phyloP scores from a whole-genome alignment of 2,329 filamentous ascomycete species.

The Fusarium azukiicola region DNA sequence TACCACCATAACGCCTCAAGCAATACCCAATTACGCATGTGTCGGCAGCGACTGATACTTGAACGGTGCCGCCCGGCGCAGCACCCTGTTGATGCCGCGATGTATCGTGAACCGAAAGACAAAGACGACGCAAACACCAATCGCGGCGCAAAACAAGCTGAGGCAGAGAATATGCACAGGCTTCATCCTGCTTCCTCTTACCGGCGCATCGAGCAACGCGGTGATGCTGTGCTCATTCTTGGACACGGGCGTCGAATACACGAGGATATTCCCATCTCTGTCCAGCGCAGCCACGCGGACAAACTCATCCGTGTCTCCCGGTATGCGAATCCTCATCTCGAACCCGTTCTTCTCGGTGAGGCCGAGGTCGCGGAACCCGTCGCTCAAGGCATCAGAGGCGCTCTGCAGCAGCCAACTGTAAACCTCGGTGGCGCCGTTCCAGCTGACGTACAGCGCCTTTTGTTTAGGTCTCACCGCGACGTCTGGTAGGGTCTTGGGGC shows the following conservation, averaged over 20 bases:
- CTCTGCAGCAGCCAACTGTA: constrained; percentile 64
- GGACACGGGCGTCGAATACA: constrained; percentile 42
- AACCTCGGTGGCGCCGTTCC: constrained; percentile 74
- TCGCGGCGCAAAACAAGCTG: constrained; percentile 20
- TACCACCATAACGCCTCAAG: background rate
- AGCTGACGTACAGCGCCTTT: constrained; percentile 69
- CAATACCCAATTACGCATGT: constrained; percentile 11
- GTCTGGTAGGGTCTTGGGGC: constrained; percentile 58
- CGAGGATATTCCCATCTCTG: constrained; percentile 53
- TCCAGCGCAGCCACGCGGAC: constrained; percentile 49
- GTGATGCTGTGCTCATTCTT: constrained; percentile 31
- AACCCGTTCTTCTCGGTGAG: constrained; percentile 43
- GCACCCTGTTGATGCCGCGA: constrained; percentile 39
- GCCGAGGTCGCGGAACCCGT: constrained; percentile 38
- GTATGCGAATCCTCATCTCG: constrained; percentile 48
- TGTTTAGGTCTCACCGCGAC: constrained; percentile 50
- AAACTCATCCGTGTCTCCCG: constrained; percentile 38
- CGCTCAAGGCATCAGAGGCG: constrained; percentile 22
- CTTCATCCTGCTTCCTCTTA: constrained; percentile 32
- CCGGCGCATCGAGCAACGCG: constrained; percentile 36
- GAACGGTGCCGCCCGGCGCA: constrained; percentile 35
- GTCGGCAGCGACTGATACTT: constrained; percentile 42
- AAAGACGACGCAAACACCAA: constrained; percentile 23
- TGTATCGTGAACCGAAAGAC: constrained; percentile 39
- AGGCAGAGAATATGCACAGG: constrained; percentile 38